Base-by-base conservation (phyloP, 306 rosid genomes). In the Gynostemma pentaphyllum region DNA sequence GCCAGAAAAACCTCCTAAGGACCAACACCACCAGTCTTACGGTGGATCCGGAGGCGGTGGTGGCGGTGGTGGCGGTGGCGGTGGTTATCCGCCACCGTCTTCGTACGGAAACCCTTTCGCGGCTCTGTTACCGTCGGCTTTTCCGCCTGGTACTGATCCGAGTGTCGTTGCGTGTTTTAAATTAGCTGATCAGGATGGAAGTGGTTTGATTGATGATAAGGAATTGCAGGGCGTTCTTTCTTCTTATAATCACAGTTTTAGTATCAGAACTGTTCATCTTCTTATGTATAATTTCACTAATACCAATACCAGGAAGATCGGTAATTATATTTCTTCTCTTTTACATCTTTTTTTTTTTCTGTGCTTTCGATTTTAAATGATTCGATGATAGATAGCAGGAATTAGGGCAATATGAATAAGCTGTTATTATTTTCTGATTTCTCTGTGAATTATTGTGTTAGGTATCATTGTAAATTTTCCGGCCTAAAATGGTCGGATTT, bases 71-170 rank as follows among this genome's bases (percentile, higher is more conserved):
- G 60, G 60, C 41, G 21, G 60, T 27, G 21, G 74, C 14, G 65
- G 54, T 0, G 70, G 70, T 1, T 91, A 85, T 45, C 92, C 86
- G 1, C 71, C 94, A 5, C 48, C 79, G 13, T 61, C 71, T 0
- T 52, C 68, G 3, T 76, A 86, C 64, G 79, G 32, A 0, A 82
- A 45, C 55, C 87, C 94, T 5, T 86, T 92, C 69, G 84, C 90
- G 9, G 36, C 94, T 32, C 83, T 92, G 24, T 69, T 92, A 23
- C 96, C 96, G 24, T 88, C 99, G 56, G 55, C 74, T 22, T 92
- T 92, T 64, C 96, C 99, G 3, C 99, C 96, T 0, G 95, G 95
- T 0, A 92, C 95, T 6, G 95, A 92, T 71, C 99, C 99, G 0
- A 88, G 37, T 75, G 68, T 92, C 21, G 62, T 92, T 0, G 82